A percentile compares a stretch with the other conserved stretches of the same genome.
These are phyloP conservation scores for Thielaviopsis musarum DNA, from an alignment of 2,329 filamentous ascomycete species.

Conservation along the genomic window DNA sequence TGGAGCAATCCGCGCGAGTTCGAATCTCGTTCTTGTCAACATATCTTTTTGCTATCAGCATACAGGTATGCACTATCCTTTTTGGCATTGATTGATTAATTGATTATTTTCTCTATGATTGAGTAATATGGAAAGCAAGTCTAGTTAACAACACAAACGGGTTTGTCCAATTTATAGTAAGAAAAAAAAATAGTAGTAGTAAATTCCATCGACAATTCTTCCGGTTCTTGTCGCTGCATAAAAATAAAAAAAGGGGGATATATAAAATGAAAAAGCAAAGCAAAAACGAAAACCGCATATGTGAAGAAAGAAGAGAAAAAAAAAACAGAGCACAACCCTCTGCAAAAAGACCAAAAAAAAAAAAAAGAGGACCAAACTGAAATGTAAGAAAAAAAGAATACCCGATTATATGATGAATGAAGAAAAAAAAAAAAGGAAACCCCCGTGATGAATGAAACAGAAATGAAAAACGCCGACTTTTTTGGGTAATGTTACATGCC, in stretches of 20 bases:
- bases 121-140: too few species aligned
- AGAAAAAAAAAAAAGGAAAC: not conserved
- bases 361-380: not conserved
- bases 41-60: slow-evolving; percentile 3
- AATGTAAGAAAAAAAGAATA: not conserved
- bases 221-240: too few species aligned
- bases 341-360: not conserved
- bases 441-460: not conserved
- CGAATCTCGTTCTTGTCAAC: slow-evolving; percentile 19
- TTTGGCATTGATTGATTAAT: too few species aligned
- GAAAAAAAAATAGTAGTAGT: too few species aligned
- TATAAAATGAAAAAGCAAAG: not conserved
- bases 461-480: slow-evolving; percentile 15
- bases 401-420: not conserved
- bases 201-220: too few species aligned
- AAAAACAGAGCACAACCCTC: not conserved
- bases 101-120: not conserved
- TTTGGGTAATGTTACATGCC: slow-evolving; percentile 4
- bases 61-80: not conserved
- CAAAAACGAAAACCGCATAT: not conserved
- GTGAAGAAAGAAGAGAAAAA: not conserved
- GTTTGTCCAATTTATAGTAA: too few species aligned
- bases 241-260: not conserved
- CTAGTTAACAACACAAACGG: too few species aligned
- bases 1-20: slow-evolving; percentile 11